Base-by-base conservation (phyloP, 1,284 basidiomycete genomes). In the Cryptococcus floricola region DNA sequence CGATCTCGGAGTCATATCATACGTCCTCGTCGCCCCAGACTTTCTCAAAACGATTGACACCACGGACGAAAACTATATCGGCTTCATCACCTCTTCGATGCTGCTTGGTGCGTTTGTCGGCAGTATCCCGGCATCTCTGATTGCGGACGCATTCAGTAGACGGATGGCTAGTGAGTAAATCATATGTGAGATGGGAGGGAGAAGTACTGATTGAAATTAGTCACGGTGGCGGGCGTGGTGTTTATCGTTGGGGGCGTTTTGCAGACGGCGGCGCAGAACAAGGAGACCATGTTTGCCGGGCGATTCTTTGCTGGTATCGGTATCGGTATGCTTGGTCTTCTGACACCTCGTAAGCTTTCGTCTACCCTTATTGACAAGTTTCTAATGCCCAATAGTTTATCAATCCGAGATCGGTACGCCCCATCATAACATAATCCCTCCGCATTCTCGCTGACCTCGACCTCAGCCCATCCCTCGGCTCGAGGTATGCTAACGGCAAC, bases 221-320 rank as follows among this genome's bases (percentile, higher is more conserved):
- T 81, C 63, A 69, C 79, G 38, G 70, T 70, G 12, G 78, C 71
- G 42, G 70, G 70, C 45, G 44, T 76, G 44, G 64, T 78, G 39
- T 80, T 78, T 70, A 80, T 84, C 23, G 57, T 85, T 38, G 84
- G 84, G 4, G 84, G 83, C 19, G 74, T 77, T 4, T 58, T 78
- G 4, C 76, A 78, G 60, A 69, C 70, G 25, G 70, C 63, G 2
- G 61, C 83, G 0, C 70, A 73, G 54, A 83, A 81, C 65, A 80
- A 83, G 68, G 80, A 80, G 51, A 82, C 82, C 76, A 85, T 87
- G 82, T 77, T 84, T 34, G 82, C 81, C 10, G 85, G 84, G 4
- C 78, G 84, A 3, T 85, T 85, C 77, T 81, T 85, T 56, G 84
- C 83, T 9, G 77, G 76, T 31, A 65, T 80, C 58, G 76, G 76